Conservation (phyloP, 805 yeast genomes). For the Ascoidea tarda region DNA sequence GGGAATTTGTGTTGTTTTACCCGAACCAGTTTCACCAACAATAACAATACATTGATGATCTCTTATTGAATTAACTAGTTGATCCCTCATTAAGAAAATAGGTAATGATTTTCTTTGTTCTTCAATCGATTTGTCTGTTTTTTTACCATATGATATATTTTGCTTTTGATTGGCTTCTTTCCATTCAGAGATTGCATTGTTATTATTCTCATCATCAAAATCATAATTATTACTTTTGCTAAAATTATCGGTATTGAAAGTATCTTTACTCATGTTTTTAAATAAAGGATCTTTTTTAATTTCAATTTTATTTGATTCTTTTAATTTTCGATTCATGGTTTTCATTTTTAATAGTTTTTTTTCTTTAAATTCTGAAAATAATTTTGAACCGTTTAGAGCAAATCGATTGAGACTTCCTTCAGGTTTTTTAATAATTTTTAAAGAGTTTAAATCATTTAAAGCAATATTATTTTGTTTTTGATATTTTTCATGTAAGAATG, state of each 20-base stretch:
- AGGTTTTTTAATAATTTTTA: constrained; percentile 51
- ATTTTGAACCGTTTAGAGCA: constrained; percentile 59
- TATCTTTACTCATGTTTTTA: neutral
- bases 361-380: constrained; percentile 54
- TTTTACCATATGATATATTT: constrained; percentile 12
- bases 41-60: constrained; percentile 58
- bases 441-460: constrained; percentile 24
- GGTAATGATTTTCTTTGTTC: constrained; percentile 59
- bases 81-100: constrained; percentile 46
- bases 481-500: constrained; percentile 29
- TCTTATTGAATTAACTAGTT: constrained; percentile 43
- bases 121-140: constrained; percentile 24
- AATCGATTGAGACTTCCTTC: constrained; percentile 69
- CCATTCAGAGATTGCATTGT: constrained; percentile 4
- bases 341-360: constrained; percentile 34
- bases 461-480: constrained; percentile 20
- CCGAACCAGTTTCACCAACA: constrained; percentile 86
- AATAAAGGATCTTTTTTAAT: constrained; percentile 10
- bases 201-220: constrained; percentile 6
- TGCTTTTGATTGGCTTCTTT: constrained; percentile 5
- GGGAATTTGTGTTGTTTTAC: constrained; percentile 87
- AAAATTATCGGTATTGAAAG: neutral
- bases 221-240: constrained; percentile 6
- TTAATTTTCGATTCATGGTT: constrained; percentile 22
- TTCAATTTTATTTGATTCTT: constrained; percentile 19